Percentiles rank a stretch among this genome's conserved stretches.
phyloP scores from a whole-genome alignment of 2,329 filamentous ascomycete genomes.

The Neospermospora avenae region DNA sequence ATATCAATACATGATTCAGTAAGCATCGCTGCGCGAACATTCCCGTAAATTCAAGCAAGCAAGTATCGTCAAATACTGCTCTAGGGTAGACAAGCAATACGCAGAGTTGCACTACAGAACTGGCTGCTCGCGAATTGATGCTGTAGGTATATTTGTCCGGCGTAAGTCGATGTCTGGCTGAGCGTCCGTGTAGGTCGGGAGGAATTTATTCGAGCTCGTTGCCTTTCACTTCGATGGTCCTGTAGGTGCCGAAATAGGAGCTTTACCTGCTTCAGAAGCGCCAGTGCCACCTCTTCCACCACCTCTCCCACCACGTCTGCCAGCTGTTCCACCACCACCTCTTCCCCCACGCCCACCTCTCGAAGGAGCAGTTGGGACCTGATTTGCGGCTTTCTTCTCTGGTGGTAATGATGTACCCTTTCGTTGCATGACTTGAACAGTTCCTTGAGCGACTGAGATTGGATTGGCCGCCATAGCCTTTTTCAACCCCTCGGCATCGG shows the following conservation, averaged over 20 bases:
- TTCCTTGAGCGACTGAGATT: conserved; percentile 76
- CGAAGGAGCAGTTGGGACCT: conserved; percentile 8
- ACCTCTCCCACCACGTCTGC: conserved; percentile 14
- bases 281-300: conserved; percentile 3
- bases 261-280: conserved; percentile 12
- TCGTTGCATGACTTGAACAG: conserved; percentile 81
- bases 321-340: conserved; percentile 16
- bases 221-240: conserved; percentile 30
- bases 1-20: neutral
- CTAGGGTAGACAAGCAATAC: neutral
- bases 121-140: neutral
- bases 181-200: neutral
- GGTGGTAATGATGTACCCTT: conserved; percentile 80
- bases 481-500: conserved; percentile 65
- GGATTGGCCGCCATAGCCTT: conserved; percentile 82
- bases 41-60: neutral
- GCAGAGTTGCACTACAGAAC: neutral
- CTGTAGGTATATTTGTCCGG: neutral
- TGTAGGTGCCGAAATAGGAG: conserved; percentile 25
- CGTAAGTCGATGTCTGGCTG: neutral
- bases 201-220: neutral
- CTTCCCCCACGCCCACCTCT: conserved; percentile 24
- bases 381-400: conserved; percentile 64
- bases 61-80: neutral
- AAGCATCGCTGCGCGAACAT: neutral